These are phyloP conservation scores for Boletus subparvulus DNA, from an alignment of 768 basidiomycete genomes.

Conservation along the genomic window DNA sequence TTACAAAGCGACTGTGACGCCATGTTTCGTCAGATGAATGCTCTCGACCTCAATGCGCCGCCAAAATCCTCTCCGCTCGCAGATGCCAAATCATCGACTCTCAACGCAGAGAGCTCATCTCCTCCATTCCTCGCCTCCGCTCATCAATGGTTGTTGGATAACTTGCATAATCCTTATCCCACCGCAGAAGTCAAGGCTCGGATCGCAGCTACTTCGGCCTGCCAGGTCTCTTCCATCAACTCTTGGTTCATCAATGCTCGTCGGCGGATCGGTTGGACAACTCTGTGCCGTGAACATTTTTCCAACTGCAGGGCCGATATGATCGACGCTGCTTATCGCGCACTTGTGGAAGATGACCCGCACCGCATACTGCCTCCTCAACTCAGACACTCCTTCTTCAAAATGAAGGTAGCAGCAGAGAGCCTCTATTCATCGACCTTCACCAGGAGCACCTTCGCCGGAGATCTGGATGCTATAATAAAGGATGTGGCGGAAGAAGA, in stretches of 20 bases:
- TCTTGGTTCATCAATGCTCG: conserved; percentile 50
- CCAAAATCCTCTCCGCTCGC: too few species aligned
- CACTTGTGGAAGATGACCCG: conserved; percentile 26
- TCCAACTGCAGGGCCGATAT: conserved; percentile 26
- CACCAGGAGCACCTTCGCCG: conserved; percentile 27
- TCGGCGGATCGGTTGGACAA: conserved; percentile 55
- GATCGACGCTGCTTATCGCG: conserved; percentile 29
- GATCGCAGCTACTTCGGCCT: conserved; percentile 20
- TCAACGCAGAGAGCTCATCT: not conserved
- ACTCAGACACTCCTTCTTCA: conserved; percentile 27
- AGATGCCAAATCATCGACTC: too few species aligned
- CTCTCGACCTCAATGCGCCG: too few species aligned
- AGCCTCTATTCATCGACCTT: conserved; percentile 31
- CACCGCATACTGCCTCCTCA: conserved; percentile 6
- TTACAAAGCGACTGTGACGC: too few species aligned
- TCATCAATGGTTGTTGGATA: conserved; percentile 43
- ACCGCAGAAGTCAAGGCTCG: conserved; percentile 25
- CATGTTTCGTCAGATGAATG: too few species aligned
- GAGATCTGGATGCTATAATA: conserved; percentile 29
- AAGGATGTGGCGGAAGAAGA: conserved; percentile 27
- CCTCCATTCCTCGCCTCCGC: conserved; percentile 2
- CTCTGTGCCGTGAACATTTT: conserved; percentile 33
- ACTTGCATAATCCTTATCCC: conserved; percentile 57
- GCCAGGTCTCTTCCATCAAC: conserved; percentile 34
- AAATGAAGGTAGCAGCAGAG: conserved; percentile 33